Conservation (phyloP, 768 basidiomycete species). For the Leccinum disarticulatum region DNA sequence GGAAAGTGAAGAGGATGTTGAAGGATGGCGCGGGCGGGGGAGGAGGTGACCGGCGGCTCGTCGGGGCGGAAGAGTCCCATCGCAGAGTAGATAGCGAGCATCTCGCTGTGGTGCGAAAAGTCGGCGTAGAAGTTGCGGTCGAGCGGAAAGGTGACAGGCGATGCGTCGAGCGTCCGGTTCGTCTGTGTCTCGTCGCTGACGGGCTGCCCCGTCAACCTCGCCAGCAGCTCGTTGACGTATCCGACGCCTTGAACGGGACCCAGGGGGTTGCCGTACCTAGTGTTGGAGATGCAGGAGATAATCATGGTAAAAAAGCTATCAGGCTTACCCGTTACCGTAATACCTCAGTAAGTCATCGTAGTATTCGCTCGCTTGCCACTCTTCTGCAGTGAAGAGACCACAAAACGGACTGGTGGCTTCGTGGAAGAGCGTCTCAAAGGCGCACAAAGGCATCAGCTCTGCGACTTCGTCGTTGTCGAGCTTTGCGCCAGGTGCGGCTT, state of each 20-base stretch:
- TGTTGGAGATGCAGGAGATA: background rate
- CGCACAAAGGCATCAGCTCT: constrained; percentile 69
- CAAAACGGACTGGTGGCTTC: constrained; percentile 65
- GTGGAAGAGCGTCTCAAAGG: constrained; percentile 67
- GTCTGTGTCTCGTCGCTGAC: constrained; percentile 74
- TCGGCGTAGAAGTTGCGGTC: constrained; percentile 68
- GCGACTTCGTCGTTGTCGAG: constrained; percentile 54
- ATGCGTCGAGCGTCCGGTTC: constrained; percentile 67
- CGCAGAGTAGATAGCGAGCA: constrained; percentile 73
- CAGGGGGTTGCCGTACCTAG: constrained; percentile 63
- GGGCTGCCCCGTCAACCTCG: constrained; percentile 64
- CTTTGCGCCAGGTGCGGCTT: constrained; percentile 59
- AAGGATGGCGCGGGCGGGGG: no score
- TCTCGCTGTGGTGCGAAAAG: constrained; percentile 85
- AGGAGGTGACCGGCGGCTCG: constrained; percentile 9
- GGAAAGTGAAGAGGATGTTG: constrained; percentile 64
- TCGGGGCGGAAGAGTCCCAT: constrained; percentile 52
- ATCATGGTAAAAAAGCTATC: background rate
- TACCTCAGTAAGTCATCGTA: constrained; percentile 73
- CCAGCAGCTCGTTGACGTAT: constrained; percentile 84
- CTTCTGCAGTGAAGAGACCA: constrained; percentile 57
- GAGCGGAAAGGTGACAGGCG: constrained; percentile 71
- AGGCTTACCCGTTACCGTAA: constrained; percentile 66
- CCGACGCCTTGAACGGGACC: constrained; percentile 84
- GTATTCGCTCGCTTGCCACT: constrained; percentile 71